Evolutionary conservation across 176 grass and related monocot genomes (phyloP).

Genomic region (Canna indica): DNA sequence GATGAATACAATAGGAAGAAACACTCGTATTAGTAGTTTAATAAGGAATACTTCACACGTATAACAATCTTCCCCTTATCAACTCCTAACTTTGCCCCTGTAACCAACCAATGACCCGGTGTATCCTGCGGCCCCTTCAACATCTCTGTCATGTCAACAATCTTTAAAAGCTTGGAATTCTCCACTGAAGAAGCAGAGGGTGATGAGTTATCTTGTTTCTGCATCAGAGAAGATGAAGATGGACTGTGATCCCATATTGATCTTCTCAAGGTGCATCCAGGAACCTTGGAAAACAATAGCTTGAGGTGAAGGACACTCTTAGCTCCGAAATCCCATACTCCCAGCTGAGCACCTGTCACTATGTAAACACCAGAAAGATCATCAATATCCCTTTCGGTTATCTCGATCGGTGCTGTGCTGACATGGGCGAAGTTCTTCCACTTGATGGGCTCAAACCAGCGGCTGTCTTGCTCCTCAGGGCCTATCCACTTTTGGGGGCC

Average conservation of each 20-base stretch:
- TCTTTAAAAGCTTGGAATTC: conserved; percentile 24
- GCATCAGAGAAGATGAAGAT: neutral
- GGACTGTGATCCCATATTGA: conserved; percentile 56
- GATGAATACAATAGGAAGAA: neutral
- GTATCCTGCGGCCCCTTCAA: conserved; percentile 40
- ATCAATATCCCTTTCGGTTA: conserved; percentile 23
- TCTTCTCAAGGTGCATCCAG: conserved; percentile 48
- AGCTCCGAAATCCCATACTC: conserved; percentile 58
- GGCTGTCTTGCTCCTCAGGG: conserved; percentile 62
- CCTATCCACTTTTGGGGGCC: conserved; percentile 48
- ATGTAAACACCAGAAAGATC: conserved; percentile 29
- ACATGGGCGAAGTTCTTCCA: conserved; percentile 66
- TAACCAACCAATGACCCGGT: conserved; percentile 59
- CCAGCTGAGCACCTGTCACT: conserved; percentile 55
- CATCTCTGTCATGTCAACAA: conserved; percentile 50
- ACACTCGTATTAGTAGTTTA: conserved; percentile 35
- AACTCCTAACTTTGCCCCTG: conserved; percentile 46
- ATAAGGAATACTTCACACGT: conserved; percentile 56
- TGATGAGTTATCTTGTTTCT: neutral
- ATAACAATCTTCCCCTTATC: conserved; percentile 47
- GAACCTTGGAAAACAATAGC: conserved; percentile 53
- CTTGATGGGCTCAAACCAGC: conserved; percentile 62
- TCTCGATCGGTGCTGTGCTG: conserved; percentile 47
- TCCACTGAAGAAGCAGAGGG: conserved; percentile 12
- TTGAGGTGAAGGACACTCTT: conserved; percentile 62